phyloP scores from a whole-genome alignment of 139 green algal genomes.

The Closterium sp. region DNA sequence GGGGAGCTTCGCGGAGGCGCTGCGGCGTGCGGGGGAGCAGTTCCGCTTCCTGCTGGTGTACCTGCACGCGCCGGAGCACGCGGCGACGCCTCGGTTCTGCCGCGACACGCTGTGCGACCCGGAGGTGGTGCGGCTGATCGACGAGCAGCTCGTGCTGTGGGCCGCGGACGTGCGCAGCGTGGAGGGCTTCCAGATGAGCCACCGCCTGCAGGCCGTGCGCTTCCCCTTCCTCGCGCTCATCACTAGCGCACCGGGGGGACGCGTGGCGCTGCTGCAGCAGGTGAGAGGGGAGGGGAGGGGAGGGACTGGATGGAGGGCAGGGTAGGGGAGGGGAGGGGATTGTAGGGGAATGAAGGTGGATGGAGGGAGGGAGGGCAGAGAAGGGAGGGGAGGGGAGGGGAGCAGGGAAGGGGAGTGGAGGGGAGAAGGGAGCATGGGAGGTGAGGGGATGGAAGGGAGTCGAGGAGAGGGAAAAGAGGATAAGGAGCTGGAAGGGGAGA shows the following conservation, averaged over 20 bases:
- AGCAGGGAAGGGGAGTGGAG: not conserved
- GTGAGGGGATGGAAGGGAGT: no score
- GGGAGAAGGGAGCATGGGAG: not conserved
- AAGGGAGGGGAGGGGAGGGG: no score
- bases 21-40: conserved; percentile 29
- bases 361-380: no score
- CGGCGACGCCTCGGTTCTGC: conserved; percentile 29
- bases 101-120: conserved; percentile 23
- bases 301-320: no score
- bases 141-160: conserved; percentile 51
- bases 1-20: conserved; percentile 36
- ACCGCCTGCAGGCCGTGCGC: conserved; percentile 31
- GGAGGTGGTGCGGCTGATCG: conserved; percentile 15
- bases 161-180: conserved; percentile 46
- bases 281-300: not conserved
- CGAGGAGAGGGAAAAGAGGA: no score
- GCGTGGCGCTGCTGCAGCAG: conserved; percentile 44
- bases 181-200: conserved; percentile 47
- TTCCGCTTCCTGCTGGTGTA: conserved; percentile 55
- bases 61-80: conserved; percentile 55
- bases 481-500: no score
- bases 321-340: not conserved
- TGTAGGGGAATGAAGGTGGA: no score
- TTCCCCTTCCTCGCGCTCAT: conserved; percentile 50
- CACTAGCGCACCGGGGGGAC: conserved; percentile 13